Conservation (phyloP, 2,329 filamentous ascomycete species). For the Macroventuria anomochaeta region DNA sequence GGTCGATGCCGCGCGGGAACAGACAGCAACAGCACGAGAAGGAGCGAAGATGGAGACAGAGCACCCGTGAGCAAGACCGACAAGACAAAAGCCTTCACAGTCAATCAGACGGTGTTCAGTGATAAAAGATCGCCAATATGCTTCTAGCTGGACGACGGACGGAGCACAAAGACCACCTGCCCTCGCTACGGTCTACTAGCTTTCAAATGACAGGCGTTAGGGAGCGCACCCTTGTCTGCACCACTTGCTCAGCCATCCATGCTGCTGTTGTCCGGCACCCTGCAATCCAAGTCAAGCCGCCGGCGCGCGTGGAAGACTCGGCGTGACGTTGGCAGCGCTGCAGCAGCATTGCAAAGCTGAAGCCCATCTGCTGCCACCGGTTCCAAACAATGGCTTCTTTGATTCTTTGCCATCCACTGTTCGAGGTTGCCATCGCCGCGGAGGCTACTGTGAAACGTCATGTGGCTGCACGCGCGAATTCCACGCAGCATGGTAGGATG, state of each 20-base stretch:
- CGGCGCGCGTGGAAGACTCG: slow-evolving; percentile 15
- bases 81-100: slow-evolving; percentile 4
- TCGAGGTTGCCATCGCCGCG: slow-evolving; percentile 2
- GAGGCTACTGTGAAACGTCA: slow-evolving; percentile 1
- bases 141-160: slow-evolving; percentile 1
- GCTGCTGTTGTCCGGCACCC: slow-evolving; percentile 3
- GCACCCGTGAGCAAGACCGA: neutral
- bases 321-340: slow-evolving; percentile 4
- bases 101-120: slow-evolving; percentile 2
- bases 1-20: neutral
- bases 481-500: neutral
- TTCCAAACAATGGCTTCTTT: neutral
- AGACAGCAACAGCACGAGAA: neutral
- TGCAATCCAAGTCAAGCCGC: slow-evolving; percentile 10
- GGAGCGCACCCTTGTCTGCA: slow-evolving; percentile 11
- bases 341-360: neutral
- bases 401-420: neutral
- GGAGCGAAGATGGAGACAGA: neutral
- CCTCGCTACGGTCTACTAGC: slow-evolving; percentile 16
- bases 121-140: slow-evolving; percentile 14
- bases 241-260: slow-evolving; percentile 7
- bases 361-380: neutral
- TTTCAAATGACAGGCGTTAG: slow-evolving; percentile 15
- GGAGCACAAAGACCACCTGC: slow-evolving; percentile 15
- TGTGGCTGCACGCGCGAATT: neutral